Evolutionary conservation across 192 early-diverging fungal species (phyloP), one percentile per base, ranked within the genome.

Genomic region (Oehlia diaphana): DNA sequence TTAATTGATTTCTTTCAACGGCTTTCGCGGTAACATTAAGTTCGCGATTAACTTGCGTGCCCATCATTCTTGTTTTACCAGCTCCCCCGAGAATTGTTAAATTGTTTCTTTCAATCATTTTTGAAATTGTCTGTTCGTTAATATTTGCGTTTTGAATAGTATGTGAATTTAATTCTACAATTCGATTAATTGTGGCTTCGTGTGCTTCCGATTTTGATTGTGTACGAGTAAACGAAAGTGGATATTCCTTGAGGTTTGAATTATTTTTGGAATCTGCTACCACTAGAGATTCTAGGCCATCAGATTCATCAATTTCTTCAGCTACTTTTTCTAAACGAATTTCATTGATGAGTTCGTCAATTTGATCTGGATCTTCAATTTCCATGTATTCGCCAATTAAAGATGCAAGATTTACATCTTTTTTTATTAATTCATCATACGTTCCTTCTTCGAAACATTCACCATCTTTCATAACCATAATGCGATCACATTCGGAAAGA

Each of bases 1-100:
- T 93, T 62, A 93, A 73, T 77, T 93, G 91, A 79, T 93, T 93
- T 37, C 86, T 87, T 77, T 93, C 90, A 44, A 93, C 90, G n/a
- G 91, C 92, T 62, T 81, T 72, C 0, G 89, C 90, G 23, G 91
- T 84, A 65, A 89, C 85, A 70, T 93, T 89, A 61, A 83, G 72
- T 61, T 86, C 87, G 14, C 83, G 73, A 78, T 88, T 88, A 6
- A 74, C 81, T 9, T 81, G 72, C 16, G 12, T 64, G 13, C 76
- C 61, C 26, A 81, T 77, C 26, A 86, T 53, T 35, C 85, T 79
- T 26, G 74, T 83, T 67, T 83, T 81, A 21, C 85, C 82, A 64
- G 86, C 82, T 7, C 86, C 86, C 47, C 84, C 87, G 21, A 93
- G 79, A 35, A 93, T 84, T 2, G 88, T 87, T 73, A 88, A 76